Evolutionary conservation across 306 rosid species (phyloP), one percentile per base, ranked within the genome.

Genomic region (Pyrus bretschneideri): DNA sequence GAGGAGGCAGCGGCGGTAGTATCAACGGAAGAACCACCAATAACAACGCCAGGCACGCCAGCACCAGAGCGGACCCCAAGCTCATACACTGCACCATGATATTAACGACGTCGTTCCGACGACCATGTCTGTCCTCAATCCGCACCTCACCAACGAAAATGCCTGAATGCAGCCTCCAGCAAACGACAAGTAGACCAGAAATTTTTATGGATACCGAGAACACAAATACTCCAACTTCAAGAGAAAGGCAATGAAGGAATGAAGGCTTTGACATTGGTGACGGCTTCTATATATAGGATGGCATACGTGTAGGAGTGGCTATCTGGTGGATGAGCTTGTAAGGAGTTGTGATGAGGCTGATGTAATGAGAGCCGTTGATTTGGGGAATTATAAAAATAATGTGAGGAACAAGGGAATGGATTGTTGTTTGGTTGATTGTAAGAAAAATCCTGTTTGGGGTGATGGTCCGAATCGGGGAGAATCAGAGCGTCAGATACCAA

Each of bases 1-100:
- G 97, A 14, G 93, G 97, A 1, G 97, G 97, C 6, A 91, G 76
- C 78, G 95, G 97, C 40, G 97, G 97, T 31, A 91, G 59, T 44
- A 89, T 46, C 44, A 89, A 76, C 67, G 97, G 97, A 30, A 91
- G 73, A 1, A 91, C 76, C 33, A 88, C 86, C 97, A 91, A 86
- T 2, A 89, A 91, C 3, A 82, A 88, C 11, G 94, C 86, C 11
- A 91, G 63, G 35, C 77, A 86, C 25, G 59, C 84, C 62, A 91
- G 79, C n/a, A 79, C 40, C 29, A 91, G 31, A 78, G 88, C 66
- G 14, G 87, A 80, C 2, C 83, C 86, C 65, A 80, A 5, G 69
- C 86, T 76, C 81, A 81, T 82, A 76, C 82, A 80, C 68, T 75
- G 84, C 29, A 64, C 91, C 96, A 91, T 91, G 38, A 61, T 78